A percentile compares a stretch with the other conserved stretches of the same genome.
These are phyloP conservation scores for Oldenlandia corymbosa DNA, from an alignment of 257 asterid genomes.

Conservation along the genomic window DNA sequence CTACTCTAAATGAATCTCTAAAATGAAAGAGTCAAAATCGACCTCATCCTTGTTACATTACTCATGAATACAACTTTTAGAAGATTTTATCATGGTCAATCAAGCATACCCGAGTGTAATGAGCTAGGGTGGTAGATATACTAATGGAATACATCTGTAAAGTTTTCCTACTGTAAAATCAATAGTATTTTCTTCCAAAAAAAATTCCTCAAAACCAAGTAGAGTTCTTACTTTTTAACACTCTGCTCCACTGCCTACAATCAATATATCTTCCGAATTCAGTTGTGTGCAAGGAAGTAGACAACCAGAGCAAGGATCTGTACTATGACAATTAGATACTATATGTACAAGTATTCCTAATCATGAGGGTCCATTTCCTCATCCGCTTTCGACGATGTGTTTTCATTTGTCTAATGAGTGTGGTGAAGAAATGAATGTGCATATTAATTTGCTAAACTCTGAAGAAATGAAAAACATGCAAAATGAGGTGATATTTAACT, in stretches of 20 bases:
- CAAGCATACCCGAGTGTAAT: neutral
- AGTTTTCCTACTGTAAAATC: neutral
- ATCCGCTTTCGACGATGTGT: conserved; percentile 61
- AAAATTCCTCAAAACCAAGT: conserved; percentile 5
- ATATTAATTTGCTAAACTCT: too few species aligned
- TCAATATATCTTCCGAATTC: neutral
- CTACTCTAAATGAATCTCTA: conserved; percentile 4
- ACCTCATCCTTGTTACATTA: too few species aligned
- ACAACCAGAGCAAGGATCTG: neutral
- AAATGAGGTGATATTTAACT: too few species aligned
- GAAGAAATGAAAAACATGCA: too few species aligned
- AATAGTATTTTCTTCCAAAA: conserved; percentile 4
- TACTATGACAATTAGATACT: conserved; percentile 17
- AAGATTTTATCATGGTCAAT: too few species aligned
- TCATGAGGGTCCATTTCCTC: conserved; percentile 99
- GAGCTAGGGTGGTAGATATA: neutral
- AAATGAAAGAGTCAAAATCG: too few species aligned
- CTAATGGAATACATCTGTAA: neutral
- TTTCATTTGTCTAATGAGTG: conserved; percentile 38
- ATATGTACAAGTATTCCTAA: conserved; percentile 38
- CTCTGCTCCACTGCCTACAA: neutral
- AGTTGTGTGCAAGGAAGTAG: conserved; percentile 3
- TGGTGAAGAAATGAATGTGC: too few species aligned
- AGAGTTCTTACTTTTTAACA: conserved; percentile 2
- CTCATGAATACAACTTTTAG: too few species aligned